Conservation (phyloP, 2,329 filamentous ascomycete genomes). For the Helotiales sp. region DNA sequence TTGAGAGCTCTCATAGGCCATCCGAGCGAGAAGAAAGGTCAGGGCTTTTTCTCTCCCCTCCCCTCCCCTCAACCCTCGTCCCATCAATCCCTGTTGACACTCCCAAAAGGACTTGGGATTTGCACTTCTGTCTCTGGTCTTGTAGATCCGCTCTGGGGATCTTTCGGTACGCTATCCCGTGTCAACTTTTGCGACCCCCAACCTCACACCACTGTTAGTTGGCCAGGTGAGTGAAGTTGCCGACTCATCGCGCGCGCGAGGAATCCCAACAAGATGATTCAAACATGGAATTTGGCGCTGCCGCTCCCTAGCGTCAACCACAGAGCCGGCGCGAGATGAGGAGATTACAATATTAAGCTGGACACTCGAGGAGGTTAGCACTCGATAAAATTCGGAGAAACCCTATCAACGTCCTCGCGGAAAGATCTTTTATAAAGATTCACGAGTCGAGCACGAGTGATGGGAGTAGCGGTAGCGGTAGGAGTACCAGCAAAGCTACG, state of each 20-base stretch:
- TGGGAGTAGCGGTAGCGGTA: background rate
- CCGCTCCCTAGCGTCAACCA: background rate
- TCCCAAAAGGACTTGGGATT: slow-evolving; percentile 9
- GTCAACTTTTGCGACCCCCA: background rate
- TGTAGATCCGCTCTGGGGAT: slow-evolving; percentile 10
- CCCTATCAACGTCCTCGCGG: background rate
- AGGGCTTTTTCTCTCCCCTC: background rate
- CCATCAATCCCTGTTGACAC: slow-evolving; percentile 12
- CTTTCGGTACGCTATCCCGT: slow-evolving; percentile 13
- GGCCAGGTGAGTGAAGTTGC: background rate
- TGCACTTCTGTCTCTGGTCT: slow-evolving; percentile 10
- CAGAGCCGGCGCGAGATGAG: slow-evolving; percentile 3
- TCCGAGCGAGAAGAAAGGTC: background rate
- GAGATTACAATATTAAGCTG: slow-evolving; percentile 1
- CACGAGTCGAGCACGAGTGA: background rate
- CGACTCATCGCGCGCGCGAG: slow-evolving; percentile 1
- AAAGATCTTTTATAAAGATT: background rate
- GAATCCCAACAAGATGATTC: background rate
- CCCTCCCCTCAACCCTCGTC: background rate
- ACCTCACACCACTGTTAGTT: background rate
- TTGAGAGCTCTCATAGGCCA: background rate
- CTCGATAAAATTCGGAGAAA: background rate
- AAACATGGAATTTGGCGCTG: background rate
- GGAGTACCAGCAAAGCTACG: background rate
- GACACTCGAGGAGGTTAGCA: background rate